These are phyloP conservation scores for Pseudocercospora eumusae DNA, from an alignment of 2,329 filamentous ascomycete species.

Conservation along the genomic window DNA sequence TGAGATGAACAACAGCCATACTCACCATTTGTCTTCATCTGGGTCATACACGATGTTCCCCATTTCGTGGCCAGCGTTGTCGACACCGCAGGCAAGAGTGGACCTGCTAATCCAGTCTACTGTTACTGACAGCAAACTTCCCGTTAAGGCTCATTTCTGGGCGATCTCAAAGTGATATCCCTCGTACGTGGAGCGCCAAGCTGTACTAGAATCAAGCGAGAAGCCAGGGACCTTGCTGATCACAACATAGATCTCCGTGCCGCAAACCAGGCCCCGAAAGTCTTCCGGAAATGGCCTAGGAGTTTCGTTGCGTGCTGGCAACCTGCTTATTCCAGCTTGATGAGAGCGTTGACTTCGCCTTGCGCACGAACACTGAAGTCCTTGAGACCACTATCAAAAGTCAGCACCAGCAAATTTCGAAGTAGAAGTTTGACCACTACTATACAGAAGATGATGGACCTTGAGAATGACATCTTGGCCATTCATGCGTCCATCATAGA, in stretches of 20 bases:
- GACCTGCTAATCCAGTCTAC: not conserved
- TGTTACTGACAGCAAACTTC: not conserved
- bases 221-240: slow-evolving; percentile 11
- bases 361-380: not conserved
- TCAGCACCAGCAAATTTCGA: not conserved
- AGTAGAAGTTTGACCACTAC: not conserved
- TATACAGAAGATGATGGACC: not conserved
- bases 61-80: slow-evolving; percentile 12
- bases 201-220: not conserved
- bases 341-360: slow-evolving; percentile 7
- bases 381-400: not conserved
- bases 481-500: not conserved
- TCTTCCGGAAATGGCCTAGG: not conserved
- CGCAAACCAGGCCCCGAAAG: not conserved
- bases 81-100: slow-evolving; percentile 1
- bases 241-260: slow-evolving; percentile 8
- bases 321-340: not conserved
- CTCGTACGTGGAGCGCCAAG: not conserved
- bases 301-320: slow-evolving; percentile 5
- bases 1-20: not conserved
- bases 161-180: not conserved
- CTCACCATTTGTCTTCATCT: slow-evolving; percentile 14
- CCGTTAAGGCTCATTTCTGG: not conserved
- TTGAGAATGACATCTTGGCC: slow-evolving; percentile 10
- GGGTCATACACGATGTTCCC: slow-evolving; percentile 16